Evolutionary conservation across 768 basidiomycete species (phyloP).

Genomic region (Termitomyces heimii): DNA sequence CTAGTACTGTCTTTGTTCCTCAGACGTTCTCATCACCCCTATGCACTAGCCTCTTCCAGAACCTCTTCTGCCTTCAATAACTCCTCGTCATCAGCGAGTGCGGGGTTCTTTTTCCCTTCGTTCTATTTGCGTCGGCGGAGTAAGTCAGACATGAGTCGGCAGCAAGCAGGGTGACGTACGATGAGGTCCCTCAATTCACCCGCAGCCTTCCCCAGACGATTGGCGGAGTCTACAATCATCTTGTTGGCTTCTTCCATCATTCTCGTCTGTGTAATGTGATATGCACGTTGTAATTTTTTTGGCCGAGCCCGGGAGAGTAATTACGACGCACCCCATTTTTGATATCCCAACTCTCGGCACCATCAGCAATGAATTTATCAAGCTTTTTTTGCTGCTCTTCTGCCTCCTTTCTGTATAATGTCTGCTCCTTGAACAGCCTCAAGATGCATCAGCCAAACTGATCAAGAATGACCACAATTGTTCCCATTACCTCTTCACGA

Average conservation of each 20-base stretch:
- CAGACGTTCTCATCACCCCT: conserved; percentile 11
- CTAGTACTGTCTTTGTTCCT: neutral
- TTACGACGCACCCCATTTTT: conserved; percentile 58
- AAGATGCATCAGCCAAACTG: conserved; percentile 1
- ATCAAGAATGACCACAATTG: conserved; percentile 5
- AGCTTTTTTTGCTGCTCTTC: conserved; percentile 50
- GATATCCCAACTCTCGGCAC: conserved; percentile 70
- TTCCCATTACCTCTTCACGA: conserved; percentile 54
- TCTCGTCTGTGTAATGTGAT: conserved; percentile 38
- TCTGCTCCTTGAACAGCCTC: conserved; percentile 67
- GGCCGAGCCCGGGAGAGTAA: neutral
- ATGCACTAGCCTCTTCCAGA: conserved; percentile 47
- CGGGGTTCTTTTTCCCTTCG: conserved; percentile 36
- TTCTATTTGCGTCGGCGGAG: conserved; percentile 27
- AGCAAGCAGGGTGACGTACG: conserved; percentile 39
- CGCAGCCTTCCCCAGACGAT: conserved; percentile 53
- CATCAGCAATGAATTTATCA: conserved; percentile 56
- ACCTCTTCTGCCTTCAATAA: conserved; percentile 53
- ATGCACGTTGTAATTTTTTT: neutral
- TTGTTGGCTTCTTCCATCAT: conserved; percentile 73
- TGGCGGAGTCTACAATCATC: conserved; percentile 70
- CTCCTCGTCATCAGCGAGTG: conserved; percentile 34
- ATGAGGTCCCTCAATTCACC: conserved; percentile 61
- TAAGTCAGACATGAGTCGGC: conserved; percentile 4
- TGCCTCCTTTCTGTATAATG: conserved; percentile 60